Conservation (phyloP, 2,329 filamentous ascomycete species). For the Nothopassalora personata region DNA sequence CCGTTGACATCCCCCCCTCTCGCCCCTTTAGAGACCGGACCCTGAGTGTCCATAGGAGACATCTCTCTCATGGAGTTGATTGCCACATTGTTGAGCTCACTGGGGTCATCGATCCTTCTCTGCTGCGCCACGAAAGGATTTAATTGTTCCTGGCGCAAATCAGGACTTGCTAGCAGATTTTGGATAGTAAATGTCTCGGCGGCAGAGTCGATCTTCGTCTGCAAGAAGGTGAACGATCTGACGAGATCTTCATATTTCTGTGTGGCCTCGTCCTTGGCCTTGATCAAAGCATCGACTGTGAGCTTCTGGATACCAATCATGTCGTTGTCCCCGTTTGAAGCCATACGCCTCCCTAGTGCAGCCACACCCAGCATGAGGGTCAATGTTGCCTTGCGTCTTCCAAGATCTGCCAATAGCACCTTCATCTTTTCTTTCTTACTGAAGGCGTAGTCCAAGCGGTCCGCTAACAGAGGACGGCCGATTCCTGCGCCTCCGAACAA, state of each 20-base stretch:
- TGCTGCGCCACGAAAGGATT: no score
- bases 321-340: neutral
- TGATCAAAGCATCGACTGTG: slow-evolving; percentile 11
- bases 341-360: neutral
- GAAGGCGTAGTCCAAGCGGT: neutral
- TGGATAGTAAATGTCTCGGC: neutral
- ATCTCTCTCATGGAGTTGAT: no score
- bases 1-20: no score
- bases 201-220: neutral
- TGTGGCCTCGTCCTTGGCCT: slow-evolving; percentile 14
- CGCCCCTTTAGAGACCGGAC: no score
- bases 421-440: neutral
- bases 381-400: neutral
- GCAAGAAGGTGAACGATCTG: slow-evolving; percentile 1
- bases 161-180: neutral
- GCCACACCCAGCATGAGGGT: neutral
- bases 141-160: neutral
- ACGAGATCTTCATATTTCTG: slow-evolving; percentile 11
- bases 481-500: neutral
- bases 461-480: neutral
- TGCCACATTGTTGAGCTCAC: no score
- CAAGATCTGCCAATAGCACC: neutral
- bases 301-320: slow-evolving; percentile 7
- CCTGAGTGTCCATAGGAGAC: no score
- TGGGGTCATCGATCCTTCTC: no score